Evolutionary conservation across 164 flowering plant genomes (phyloP), one percentile per base, ranked within the genome.

Genomic region (Warburgia ugandensis): DNA sequence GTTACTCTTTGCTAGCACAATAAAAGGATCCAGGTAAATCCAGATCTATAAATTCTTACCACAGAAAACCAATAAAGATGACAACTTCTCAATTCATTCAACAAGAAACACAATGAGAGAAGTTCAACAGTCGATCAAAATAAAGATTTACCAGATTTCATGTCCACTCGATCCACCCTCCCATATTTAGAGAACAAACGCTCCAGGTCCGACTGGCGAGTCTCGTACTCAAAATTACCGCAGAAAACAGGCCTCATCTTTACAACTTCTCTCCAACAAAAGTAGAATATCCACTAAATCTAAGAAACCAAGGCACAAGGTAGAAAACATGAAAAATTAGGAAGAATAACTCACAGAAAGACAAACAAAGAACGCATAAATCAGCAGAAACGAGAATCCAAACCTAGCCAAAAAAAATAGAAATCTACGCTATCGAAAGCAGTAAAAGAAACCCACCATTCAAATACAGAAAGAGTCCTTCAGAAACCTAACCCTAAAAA

Each of bases 191-290:
- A 66, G 68, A 86, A 86, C 48, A 79, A 45, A 1, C 79, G 78
- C 48, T 86, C 91, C 60, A 86, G 52, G 17, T 86, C 95, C 10
- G 80, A 68, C 29, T 81, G 88, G n/a, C 95, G 80, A 54, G 91
- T 83, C 19, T 83, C 91, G 60, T 68, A 75, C 48, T 78, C 91
- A 50, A 83, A 83, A 66, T 79, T 86, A 1, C 95, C 95, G 20
- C 81, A 79, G 55, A 86, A 86, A 7, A 86, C 55, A 2, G 95
- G 89, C 77, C 76, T 81, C 91, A 79, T 76, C 64, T 19, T 67
- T 26, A 16, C 22, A n/a, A 39, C 16, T n/a, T 30, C 52, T 32
- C 29, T 39, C 22, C 46, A 44, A 36, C 31, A 3, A 36, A 38
- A 38, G n/a, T 21, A 17, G 9, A 39, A 39, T 17, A 1, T 52